A percentile compares a stretch with the other conserved stretches of the same genome.
phyloP scores from a whole-genome alignment of 2,329 filamentous ascomycete genomes.

The Cladosporium sp. region DNA sequence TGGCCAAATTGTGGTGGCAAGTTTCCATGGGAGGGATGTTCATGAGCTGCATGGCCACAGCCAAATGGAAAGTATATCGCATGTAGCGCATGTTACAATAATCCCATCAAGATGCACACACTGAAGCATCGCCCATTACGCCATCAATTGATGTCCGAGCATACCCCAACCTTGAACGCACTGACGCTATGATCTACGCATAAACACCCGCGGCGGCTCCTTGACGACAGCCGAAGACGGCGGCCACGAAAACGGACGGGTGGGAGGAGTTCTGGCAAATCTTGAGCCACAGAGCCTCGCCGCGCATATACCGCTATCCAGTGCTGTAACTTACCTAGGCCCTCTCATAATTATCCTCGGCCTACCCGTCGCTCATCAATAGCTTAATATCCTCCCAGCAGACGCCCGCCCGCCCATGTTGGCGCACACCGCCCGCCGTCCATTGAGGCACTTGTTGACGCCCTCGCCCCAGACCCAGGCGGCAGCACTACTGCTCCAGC shows the following conservation, averaged over 20 bases:
- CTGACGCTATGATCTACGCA: constrained; percentile 15
- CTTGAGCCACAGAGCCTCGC: constrained; percentile 2
- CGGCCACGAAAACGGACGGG: constrained; percentile 16
- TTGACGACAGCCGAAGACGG: constrained; percentile 16
- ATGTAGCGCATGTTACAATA: not conserved
- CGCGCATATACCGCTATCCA: not conserved
- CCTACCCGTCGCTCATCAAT: constrained; percentile 1
- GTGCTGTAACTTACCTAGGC: not conserved
- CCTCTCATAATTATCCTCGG: constrained; percentile 1
- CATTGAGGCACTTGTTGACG: constrained; percentile 17
- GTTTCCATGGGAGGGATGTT: not conserved
- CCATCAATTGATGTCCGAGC: not conserved
- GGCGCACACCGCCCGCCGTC: constrained; percentile 18
- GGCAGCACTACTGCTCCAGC: not conserved
- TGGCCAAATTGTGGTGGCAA: not conserved
- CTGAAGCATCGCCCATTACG: not conserved
- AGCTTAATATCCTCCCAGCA: constrained; percentile 7
- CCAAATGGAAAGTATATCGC: not conserved
- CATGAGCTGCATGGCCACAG: not conserved
- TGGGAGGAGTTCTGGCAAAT: constrained; percentile 1
- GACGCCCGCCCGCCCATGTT: constrained; percentile 5
- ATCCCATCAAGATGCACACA: not conserved
- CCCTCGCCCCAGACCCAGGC: not conserved
- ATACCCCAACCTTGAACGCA: constrained; percentile 7
- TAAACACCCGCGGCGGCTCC: constrained; percentile 14